Conservation (phyloP, 176 grass and related monocot species). For the Lolium multiflorum region DNA sequence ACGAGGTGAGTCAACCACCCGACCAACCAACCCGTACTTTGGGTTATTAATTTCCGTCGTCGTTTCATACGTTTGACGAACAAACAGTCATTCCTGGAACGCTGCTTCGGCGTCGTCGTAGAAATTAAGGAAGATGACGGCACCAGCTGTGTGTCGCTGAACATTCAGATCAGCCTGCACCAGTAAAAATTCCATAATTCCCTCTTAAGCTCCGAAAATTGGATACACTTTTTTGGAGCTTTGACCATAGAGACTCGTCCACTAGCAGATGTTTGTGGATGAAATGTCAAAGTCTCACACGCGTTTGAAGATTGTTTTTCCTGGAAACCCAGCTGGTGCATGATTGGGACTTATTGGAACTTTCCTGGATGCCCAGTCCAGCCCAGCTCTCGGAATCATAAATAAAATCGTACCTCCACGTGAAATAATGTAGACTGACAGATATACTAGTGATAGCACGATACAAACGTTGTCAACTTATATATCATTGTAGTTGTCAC, state of each 20-base stretch:
- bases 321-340: neutral
- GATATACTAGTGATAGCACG: neutral
- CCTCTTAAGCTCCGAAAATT: neutral
- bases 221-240: neutral
- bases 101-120: too few relatives aligned
- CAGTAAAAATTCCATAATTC: neutral
- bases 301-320: conserved; percentile 16
- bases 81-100: too few relatives aligned
- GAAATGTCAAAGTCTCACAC: conserved; percentile 28
- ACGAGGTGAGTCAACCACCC: conserved; percentile 67
- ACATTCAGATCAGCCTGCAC: neutral
- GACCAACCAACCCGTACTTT: neutral
- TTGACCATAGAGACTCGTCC: neutral
- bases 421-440: conserved; percentile 6
- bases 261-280: neutral
- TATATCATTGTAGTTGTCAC: neutral
- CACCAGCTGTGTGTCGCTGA: neutral
- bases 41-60: too few relatives aligned
- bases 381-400: neutral
- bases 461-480: conserved; percentile 14
- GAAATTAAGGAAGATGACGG: neutral
- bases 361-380: conserved; percentile 33
- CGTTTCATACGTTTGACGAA: too few relatives aligned
- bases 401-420: neutral
- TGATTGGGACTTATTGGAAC: conserved; percentile 39